Percentiles rank a stretch among this genome's conserved stretches.
Evolutionary conservation across 169 alveolate species (phyloP).

Genomic region (Amoebophrya sp.): DNA sequence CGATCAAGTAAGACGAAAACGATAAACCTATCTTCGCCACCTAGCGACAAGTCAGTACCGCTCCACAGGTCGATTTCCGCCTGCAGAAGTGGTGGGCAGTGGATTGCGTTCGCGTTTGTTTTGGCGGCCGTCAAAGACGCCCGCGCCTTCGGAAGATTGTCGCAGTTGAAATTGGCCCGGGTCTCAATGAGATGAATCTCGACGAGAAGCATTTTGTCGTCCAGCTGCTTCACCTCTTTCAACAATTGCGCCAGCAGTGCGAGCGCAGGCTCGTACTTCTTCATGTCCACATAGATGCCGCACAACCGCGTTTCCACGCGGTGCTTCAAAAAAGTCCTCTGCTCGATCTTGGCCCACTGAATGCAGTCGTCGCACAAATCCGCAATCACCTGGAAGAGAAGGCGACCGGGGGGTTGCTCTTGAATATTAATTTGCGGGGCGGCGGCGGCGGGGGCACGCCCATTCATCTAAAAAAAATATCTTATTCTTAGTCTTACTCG

Average conservation of each 20-base stretch:
- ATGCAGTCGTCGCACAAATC: neutral
- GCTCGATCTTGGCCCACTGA: neutral
- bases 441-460: neutral
- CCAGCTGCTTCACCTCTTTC: constrained; percentile 77
- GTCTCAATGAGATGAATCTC: constrained; percentile 80
- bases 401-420: neutral
- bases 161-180: constrained; percentile 64
- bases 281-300: neutral
- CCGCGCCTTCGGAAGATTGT: constrained; percentile 66
- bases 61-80: constrained; percentile 70
- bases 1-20: too few species aligned
- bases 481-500: neutral
- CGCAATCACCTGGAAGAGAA: neutral
- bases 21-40: too few species aligned
- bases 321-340: neutral
- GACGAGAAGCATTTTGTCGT: constrained; percentile 78
- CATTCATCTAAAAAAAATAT: neutral
- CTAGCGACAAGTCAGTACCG: neutral
- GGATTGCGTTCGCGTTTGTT: constrained; percentile 79
- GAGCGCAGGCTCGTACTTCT: neutral
- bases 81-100: constrained; percentile 81
- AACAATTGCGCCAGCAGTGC: constrained; percentile 39
- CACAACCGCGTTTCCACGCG: neutral
- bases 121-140: constrained; percentile 87
- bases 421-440: neutral